Conservation (phyloP, 805 yeast species). For the Cyberlindnera misumaiensis region DNA sequence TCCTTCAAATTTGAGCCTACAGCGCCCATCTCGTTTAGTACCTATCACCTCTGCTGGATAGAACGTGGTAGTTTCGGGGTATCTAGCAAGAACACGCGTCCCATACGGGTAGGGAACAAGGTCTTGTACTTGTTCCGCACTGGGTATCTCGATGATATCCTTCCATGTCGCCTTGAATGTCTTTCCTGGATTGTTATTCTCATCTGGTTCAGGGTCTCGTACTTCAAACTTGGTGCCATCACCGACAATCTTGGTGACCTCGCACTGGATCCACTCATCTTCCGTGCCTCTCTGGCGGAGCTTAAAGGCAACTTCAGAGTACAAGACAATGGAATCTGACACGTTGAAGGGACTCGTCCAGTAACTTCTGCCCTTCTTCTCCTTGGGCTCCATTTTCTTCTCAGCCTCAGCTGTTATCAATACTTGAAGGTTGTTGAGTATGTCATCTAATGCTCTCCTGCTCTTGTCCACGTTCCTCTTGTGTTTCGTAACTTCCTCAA, state of each 20-base stretch:
- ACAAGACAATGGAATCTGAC: constrained; percentile 48
- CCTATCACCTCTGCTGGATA: constrained; percentile 92
- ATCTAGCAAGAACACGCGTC: constrained; percentile 80
- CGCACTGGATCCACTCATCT: constrained; percentile 94
- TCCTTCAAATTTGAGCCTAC: constrained; percentile 83
- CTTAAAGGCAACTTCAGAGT: constrained; percentile 85
- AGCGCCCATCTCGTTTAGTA: constrained; percentile 62
- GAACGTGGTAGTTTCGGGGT: constrained; percentile 96
- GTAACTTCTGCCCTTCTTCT: constrained; percentile 24
- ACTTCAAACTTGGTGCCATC: constrained; percentile 79
- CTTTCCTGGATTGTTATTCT: constrained; percentile 80
- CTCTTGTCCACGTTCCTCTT: constrained; percentile 51
- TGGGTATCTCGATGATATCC: constrained; percentile 71
- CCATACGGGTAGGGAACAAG: constrained; percentile 62
- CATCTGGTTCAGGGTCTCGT: constrained; percentile 98
- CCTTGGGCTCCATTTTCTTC: constrained; percentile 18
- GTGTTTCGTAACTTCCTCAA: constrained; percentile 42
- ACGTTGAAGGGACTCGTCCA: constrained; percentile 53
- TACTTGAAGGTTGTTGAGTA: constrained; percentile 38
- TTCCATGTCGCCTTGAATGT: constrained; percentile 76
- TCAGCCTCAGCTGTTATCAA: constrained; percentile 29
- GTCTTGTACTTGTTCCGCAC: constrained; percentile 33
- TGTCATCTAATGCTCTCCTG: constrained; percentile 34
- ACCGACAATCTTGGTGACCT: constrained; percentile 66
- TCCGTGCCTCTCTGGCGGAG: constrained; percentile 64